Conservation (phyloP, 2,329 filamentous ascomycete species). For the Coniochaeta pulveracea region DNA sequence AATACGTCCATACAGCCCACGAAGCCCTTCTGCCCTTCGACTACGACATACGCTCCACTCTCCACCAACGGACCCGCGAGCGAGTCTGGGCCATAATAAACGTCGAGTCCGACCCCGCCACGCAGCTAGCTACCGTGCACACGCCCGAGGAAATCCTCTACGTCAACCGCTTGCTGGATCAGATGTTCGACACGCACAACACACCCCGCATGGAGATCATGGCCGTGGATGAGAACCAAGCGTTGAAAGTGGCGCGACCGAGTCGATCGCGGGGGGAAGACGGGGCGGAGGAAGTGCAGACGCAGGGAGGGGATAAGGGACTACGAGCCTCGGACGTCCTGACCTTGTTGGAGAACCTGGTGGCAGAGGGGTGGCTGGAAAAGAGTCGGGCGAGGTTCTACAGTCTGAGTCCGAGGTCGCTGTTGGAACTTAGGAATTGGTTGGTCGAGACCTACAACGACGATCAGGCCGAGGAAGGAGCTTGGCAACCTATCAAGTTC, state of each 20-base stretch:
- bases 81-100: constrained; percentile 82
- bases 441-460: constrained; percentile 89
- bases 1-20: constrained; percentile 61
- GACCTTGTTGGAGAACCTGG: constrained; percentile 53
- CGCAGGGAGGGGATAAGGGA: constrained; percentile 33
- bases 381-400: constrained; percentile 63
- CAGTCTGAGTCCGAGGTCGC: constrained; percentile 59
- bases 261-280: constrained; percentile 7
- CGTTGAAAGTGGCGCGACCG: constrained; percentile 55
- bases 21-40: constrained; percentile 68
- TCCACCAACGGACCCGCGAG: constrained; percentile 55
- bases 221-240: constrained; percentile 71
- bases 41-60: constrained; percentile 69
- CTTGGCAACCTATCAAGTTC: constrained; percentile 67
- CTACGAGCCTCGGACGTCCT: constrained; percentile 74
- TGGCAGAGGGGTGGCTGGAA: constrained; percentile 78
- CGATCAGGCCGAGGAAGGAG: constrained; percentile 50
- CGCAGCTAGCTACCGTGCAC: constrained; percentile 76
- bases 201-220: constrained; percentile 69
- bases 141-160: constrained; percentile 78
- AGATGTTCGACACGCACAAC: constrained; percentile 87
- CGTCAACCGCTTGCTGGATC: constrained; percentile 76
- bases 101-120: constrained; percentile 71
- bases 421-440: constrained; percentile 80
- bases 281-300: constrained; percentile 8